Percentiles rank a stretch among this genome's conserved stretches.
Evolutionary conservation across 2,329 filamentous ascomycete species (phyloP).

Genomic region (Alternaria sp.): DNA sequence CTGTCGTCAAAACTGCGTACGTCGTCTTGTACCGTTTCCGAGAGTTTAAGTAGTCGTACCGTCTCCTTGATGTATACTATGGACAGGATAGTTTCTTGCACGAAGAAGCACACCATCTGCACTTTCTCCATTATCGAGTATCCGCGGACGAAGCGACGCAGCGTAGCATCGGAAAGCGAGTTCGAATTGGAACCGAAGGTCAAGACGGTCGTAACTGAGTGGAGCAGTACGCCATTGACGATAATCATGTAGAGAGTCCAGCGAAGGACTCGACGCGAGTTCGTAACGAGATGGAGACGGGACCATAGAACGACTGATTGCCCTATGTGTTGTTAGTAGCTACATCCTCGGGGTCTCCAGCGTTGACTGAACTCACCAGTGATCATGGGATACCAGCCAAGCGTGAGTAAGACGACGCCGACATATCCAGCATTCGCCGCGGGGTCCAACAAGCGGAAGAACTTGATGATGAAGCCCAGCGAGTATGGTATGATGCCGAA

Average conservation of each 20-base stretch:
- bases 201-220: constrained; percentile 62
- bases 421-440: constrained; percentile 37
- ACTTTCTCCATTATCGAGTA: constrained; percentile 55
- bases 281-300: constrained; percentile 65
- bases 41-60: constrained; percentile 51
- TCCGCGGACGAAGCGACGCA: constrained; percentile 38
- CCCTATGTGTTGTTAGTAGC: constrained; percentile 41
- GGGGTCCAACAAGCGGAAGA: constrained; percentile 41
- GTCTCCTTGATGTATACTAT: constrained; percentile 62
- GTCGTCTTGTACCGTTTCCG: constrained; percentile 32
- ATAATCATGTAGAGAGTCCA: constrained; percentile 65
- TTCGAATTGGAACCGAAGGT: constrained; percentile 59
- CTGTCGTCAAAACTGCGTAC: constrained; percentile 42
- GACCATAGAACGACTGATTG: constrained; percentile 69
- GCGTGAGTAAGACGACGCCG: constrained; percentile 53
- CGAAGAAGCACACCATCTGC: constrained; percentile 53
- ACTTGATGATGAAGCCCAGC: constrained; percentile 57
- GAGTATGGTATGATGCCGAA: constrained; percentile 56
- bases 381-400: constrained; percentile 67
- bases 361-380: constrained; percentile 43
- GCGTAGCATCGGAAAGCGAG: constrained; percentile 24
- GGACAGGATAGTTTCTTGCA: constrained; percentile 50
- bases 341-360: neutral
- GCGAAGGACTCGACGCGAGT: constrained; percentile 56
- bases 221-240: constrained; percentile 59